Evolutionary conservation across 2,329 filamentous ascomycete genomes (phyloP).

Genomic region (Celoporthe dispersa): DNA sequence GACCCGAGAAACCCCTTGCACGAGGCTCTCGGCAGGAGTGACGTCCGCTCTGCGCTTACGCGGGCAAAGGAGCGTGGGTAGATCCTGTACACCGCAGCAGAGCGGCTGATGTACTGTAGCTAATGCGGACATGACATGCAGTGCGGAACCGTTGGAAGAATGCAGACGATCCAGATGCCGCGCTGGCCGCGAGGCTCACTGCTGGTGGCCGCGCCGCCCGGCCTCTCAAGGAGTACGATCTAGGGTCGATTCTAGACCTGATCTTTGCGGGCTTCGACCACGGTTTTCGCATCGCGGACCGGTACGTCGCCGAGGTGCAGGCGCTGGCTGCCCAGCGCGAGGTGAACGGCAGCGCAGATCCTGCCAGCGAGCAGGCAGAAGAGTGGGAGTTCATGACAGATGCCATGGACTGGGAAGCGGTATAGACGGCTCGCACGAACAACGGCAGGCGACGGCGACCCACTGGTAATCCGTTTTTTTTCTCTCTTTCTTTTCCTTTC

Average conservation of each 20-base stretch:
- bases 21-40: conserved; percentile 55
- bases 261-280: conserved; percentile 64
- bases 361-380: conserved; percentile 33
- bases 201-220: conserved; percentile 32
- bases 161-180: conserved; percentile 52
- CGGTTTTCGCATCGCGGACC: conserved; percentile 57
- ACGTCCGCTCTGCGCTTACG: conserved; percentile 61
- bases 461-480: not conserved
- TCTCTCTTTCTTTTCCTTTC: not conserved
- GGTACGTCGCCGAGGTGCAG: conserved; percentile 41
- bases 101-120: not conserved
- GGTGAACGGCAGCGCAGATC: conserved; percentile 32
- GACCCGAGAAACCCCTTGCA: conserved; percentile 61
- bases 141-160: conserved; percentile 76
- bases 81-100: too few relatives aligned
- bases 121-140: not conserved
- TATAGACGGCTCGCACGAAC: conserved; percentile 26
- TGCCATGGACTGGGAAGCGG: conserved; percentile 62
- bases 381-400: conserved; percentile 63
- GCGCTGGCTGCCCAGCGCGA: conserved; percentile 30
- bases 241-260: conserved; percentile 61
- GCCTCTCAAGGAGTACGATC: conserved; percentile 63
- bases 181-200: conserved; percentile 35
- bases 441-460: not conserved
- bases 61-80: conserved; percentile 62